Base-by-base conservation (phyloP, 305 asterid genomes). In the Fraxinus baroniana region DNA sequence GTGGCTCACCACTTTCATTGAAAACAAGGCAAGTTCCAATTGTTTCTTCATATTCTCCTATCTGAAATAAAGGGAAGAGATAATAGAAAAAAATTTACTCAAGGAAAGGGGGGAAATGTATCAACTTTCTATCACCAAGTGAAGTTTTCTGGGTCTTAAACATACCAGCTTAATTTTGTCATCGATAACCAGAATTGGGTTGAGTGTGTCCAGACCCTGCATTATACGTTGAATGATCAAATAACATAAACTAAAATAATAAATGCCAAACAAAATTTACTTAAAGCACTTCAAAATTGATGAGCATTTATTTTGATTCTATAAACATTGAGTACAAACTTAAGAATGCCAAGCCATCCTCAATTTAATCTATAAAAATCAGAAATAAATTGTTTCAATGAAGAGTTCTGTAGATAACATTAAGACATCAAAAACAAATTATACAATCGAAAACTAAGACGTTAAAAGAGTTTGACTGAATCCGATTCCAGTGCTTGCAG, bases 151-250 rank as follows among this genome's bases (percentile, higher is more conserved):
- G 1, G 28, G 33, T 46, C 78, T 57, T 73, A 41, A 24, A 83
- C 95, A 41, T 84, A 94, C 99, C 96, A 95, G 86, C 90, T 91
- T 92, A 77, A 95, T 88, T 82, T 92, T 94, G 86, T 83, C 87
- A 83, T 95, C 95, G 75, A 95, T 94, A 8, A 82, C 80, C 79
- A 95, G 81, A 88, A 93, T 88, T 28, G 97, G 98, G 83, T 91
- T 94, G 86, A 87, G 81, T 9, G 97, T 92, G 85, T 95, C 97
- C 86, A 94, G 83, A 41, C 94, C 97, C 97, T 95, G 94, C 90
- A 86, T 66, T 35, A 70, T 79, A 79, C 41, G 49, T 80, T 18
- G 18, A 60, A 37, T 24, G 52, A 83, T 79, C 60, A 75, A 71
- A 52, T 13, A 57, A 26, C 26, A 0, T 0, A 2, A 30, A 46